Evolutionary conservation across 176 grass and related monocot genomes (phyloP).

Genomic region (Dendrocalamus sinicus): DNA sequence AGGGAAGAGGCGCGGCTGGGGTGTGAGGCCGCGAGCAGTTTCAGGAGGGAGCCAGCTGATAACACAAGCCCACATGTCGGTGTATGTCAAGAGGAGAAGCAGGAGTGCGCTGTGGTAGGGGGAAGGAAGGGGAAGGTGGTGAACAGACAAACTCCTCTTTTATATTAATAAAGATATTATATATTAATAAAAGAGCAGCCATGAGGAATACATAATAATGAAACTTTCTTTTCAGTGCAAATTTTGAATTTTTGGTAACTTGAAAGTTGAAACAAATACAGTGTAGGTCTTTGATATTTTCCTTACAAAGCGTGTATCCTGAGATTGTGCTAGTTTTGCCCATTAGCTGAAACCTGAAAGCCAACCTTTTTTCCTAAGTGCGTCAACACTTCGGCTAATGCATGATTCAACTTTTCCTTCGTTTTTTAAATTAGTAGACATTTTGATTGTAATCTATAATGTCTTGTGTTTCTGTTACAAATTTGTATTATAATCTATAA

Average conservation of each 20-base stretch:
- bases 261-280: constrained; percentile 5
- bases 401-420: constrained; percentile 3
- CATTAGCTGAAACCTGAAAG: not conserved
- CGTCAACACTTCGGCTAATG: not conserved
- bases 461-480: not conserved
- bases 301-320: not conserved
- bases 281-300: constrained; percentile 2
- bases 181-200: not conserved
- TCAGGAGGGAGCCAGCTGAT: too few species aligned
- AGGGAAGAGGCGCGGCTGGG: too few species aligned
- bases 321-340: not conserved
- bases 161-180: too few species aligned
- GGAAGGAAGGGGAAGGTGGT: too few species aligned
- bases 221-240: not conserved
- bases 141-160: too few species aligned
- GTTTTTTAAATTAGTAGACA: not conserved
- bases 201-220: not conserved
- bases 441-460: not conserved
- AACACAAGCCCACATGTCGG: too few species aligned
- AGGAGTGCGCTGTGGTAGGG: too few species aligned
- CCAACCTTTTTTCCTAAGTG: not conserved
- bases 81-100: too few species aligned
- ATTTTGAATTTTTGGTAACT: constrained; percentile 4
- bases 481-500: not conserved
- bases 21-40: too few species aligned